These are phyloP conservation scores for sorghum (Sorghum bicolor) DNA, from an alignment of 176 grass and related monocot species.

Conservation along the genomic window Sorghum_bicolor_NCBIv3 NC_012874.2:33190001-33190500, in stretches of 20 bases:
- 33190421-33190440: not conserved
- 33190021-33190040: not conserved
- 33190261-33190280: not conserved
- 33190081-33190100: not conserved
- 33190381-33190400: not conserved
- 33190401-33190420: not conserved
- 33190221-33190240: not conserved
- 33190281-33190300: not conserved
- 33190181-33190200: not conserved
- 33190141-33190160: not conserved
- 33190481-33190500: not conserved
- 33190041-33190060: not conserved
- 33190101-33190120: not conserved
- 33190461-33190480: not conserved
- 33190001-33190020: conserved; percentile 55
- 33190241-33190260: not conserved
- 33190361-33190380: not conserved
- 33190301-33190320: not conserved
- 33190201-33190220: not conserved
- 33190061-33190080: not conserved
- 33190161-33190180: not conserved
- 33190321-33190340: not conserved
- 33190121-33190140: not conserved
- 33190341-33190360: not conserved
- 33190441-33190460: not conserved